Evolutionary conservation across 768 basidiomycete species (phyloP).

Genomic region (Russula earlei): DNA sequence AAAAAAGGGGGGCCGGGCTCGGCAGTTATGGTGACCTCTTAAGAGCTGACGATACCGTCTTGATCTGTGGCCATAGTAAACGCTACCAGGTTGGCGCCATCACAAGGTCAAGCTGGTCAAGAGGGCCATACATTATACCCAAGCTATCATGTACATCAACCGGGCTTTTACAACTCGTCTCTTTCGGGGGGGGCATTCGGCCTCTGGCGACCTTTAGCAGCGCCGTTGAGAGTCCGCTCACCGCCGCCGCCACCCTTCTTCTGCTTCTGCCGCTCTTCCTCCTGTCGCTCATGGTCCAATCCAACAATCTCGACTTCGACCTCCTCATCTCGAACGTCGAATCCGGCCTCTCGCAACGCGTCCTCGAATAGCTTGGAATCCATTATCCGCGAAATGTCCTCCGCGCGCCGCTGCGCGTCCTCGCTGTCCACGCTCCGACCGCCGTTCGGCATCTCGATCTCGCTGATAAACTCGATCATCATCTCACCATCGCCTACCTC

Average conservation of each 20-base stretch:
- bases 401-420: conserved; percentile 19
- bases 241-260: neutral
- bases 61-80: no score
- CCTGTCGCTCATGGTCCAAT: conserved; percentile 7
- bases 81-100: no score
- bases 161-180: conserved; percentile 8
- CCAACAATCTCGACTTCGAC: conserved; percentile 19
- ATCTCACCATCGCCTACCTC: conserved; percentile 21
- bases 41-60: no score
- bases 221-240: neutral
- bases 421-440: neutral
- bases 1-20: no score
- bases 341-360: conserved; percentile 44
- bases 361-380: conserved; percentile 32
- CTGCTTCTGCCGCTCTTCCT: conserved; percentile 19
- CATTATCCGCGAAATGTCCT: conserved; percentile 26
- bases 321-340: conserved; percentile 37
- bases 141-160: neutral
- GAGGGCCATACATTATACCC: no score
- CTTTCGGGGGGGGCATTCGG: neutral
- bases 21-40: no score
- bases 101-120: neutral
- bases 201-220: conserved; percentile 9
- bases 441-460: conserved; percentile 3
- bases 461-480: conserved; percentile 21